Percentiles rank a stretch among this genome's conserved stretches.
phyloP scores from a whole-genome alignment of 2,329 filamentous ascomycete genomes.

The Eurotiales sp. region DNA sequence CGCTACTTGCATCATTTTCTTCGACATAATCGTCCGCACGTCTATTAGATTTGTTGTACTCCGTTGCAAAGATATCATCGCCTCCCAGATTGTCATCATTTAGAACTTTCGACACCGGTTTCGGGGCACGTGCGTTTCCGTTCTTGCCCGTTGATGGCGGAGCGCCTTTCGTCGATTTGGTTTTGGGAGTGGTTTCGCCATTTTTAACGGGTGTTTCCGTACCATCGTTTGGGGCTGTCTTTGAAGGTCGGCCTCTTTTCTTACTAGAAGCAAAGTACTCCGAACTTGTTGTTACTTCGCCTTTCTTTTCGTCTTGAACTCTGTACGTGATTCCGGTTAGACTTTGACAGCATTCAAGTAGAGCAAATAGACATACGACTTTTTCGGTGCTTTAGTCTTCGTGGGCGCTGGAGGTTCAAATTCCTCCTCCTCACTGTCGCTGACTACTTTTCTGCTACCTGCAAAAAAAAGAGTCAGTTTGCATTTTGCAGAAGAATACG shows the following conservation, averaged over 20 bases:
- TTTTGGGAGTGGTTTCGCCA: conserved; percentile 25
- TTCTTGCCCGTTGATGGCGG: conserved; percentile 17
- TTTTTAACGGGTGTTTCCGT: conserved; percentile 4
- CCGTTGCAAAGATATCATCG: conserved; percentile 81
- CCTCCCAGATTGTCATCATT: conserved; percentile 64
- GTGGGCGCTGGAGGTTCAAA: conserved; percentile 29
- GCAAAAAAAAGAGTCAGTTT: conserved; percentile 11
- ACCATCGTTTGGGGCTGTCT: conserved; percentile 21
- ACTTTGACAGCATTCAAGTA: conserved; percentile 7
- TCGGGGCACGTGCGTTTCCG: conserved; percentile 13
- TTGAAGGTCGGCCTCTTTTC: conserved; percentile 49
- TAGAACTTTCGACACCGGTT: conserved; percentile 37
- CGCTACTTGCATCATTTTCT: conserved; percentile 60
- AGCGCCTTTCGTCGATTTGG: conserved; percentile 43
- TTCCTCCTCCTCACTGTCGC: conserved; percentile 79
- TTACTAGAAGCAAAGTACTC: conserved; percentile 61
- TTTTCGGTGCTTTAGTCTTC: conserved; percentile 38
- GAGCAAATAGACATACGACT: conserved; percentile 44
- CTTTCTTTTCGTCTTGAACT: conserved; percentile 49
- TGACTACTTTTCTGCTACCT: conserved; percentile 64
- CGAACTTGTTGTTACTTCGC: conserved; percentile 58
- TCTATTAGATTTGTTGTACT: conserved; percentile 62
- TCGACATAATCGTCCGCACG: conserved; percentile 65
- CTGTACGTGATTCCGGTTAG: conserved; percentile 24
- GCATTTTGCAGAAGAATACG: not conserved